A percentile compares a stretch with the other conserved stretches of the same genome.
Evolutionary conservation across 371 early-diverging fungal species (phyloP).

Genomic region (Rhizopus stolonifer): DNA sequence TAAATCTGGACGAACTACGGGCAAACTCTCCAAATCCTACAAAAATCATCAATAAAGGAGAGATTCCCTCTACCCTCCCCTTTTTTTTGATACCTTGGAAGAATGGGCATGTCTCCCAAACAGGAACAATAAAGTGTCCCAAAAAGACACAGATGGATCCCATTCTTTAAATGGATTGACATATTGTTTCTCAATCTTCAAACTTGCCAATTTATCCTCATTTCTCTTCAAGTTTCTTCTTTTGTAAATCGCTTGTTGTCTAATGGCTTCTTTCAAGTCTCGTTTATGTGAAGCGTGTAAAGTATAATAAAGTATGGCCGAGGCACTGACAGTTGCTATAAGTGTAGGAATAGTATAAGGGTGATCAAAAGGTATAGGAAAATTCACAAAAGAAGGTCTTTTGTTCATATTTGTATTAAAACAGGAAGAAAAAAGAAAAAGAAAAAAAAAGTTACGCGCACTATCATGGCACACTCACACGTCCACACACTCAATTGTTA

Average conservation of each 20-base stretch:
- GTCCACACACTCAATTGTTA: too few species aligned
- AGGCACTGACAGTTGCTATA: conserved; percentile 37
- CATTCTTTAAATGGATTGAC: conserved; percentile 68
- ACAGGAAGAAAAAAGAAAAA: neutral
- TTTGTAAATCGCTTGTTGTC: conserved; percentile 35
- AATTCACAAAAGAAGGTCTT: conserved; percentile 45
- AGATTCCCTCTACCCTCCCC: too few species aligned
- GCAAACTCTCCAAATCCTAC: conserved; percentile 34
- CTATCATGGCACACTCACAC: too few species aligned
- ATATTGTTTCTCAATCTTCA: conserved; percentile 56
- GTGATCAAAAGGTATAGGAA: conserved; percentile 56
- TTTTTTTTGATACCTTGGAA: neutral
- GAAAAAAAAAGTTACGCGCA: too few species aligned
- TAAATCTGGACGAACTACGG: conserved; percentile 43
- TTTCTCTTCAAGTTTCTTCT: conserved; percentile 32
- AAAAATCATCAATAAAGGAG: too few species aligned
- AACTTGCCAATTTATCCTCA: conserved; percentile 44
- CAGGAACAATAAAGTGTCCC: conserved; percentile 52
- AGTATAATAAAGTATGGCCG: conserved; percentile 45
- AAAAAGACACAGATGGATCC: conserved; percentile 28
- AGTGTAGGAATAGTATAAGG: conserved; percentile 47
- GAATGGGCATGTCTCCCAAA: conserved; percentile 14
- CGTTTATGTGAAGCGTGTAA: conserved; percentile 39
- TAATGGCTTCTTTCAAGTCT: conserved; percentile 45
- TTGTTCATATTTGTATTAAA: conserved; percentile 19